Evolutionary conservation across 1,284 basidiomycete species (phyloP), one percentile per base, ranked within the genome.

Genomic region (Hymenochaete sp.): DNA sequence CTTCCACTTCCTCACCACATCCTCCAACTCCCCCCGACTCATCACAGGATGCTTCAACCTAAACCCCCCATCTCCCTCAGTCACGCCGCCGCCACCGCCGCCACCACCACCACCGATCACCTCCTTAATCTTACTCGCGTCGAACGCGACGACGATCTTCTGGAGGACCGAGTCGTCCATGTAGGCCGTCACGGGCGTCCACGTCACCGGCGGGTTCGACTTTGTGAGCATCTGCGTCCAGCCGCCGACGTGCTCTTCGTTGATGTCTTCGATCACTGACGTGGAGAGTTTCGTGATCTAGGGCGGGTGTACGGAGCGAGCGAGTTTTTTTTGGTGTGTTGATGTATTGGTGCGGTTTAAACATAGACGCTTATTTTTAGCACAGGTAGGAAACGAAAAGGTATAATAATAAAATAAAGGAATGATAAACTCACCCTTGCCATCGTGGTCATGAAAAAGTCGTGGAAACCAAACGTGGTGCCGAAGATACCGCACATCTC

Each of bases 401-500:
- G n/a, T 27, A 29, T 21, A 38, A 7, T 42, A 8, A 28, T 4
- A 13, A 29, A 19, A 19, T 33, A 32, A 28, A 44, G 21, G 25
- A 21, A 33, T 3, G 44, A 46, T 13, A 24, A 33, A 55, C 59
- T 35, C 50, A 79, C 85, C 71, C 81, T 84, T 36, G 81, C 75
- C 41, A 82, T 59, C 9, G 79, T 75, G 49, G 77, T 83, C 48
- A 82, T 76, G 11, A 91, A 64, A 48, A 82, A 65, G 48, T 79
- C 84, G 62, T 90, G 77, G 60, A 92, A 93, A 54, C 91, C 88
- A 51, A 86, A 88, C 8, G 82, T 83, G 42, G 92, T 86, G 29
- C 78, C 82, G 61, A 92, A 93, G 53, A 80, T 75, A 14, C 78
- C 73, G 1, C 85, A 80, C 18, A 88, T 75, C 8, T 73, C 75